A percentile compares a stretch with the other conserved stretches of the same genome.
Evolutionary conservation across 176 grass and related monocot genomes (phyloP).

Genomic region (Rhynchospora tenuis): DNA sequence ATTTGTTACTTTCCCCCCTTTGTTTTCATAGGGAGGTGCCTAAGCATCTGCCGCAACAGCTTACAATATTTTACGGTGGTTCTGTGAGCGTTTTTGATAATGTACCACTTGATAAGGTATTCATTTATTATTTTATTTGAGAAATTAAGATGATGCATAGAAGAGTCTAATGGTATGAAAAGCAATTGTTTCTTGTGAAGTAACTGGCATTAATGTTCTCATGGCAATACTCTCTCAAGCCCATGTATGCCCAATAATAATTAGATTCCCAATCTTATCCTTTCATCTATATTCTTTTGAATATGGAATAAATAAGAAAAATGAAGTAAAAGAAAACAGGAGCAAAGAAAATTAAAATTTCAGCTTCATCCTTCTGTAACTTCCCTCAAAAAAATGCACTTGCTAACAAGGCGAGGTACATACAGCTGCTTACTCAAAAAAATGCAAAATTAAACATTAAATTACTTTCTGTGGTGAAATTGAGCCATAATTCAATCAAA

Average conservation of each 20-base stretch:
- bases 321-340: neutral
- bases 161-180: conserved; percentile 18
- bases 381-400: neutral
- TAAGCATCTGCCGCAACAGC: neutral
- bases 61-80: conserved; percentile 54
- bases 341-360: neutral
- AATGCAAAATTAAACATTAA: neutral
- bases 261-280: neutral
- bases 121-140: neutral
- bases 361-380: neutral
- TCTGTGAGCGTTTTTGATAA: conserved; percentile 34
- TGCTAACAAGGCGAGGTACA: neutral
- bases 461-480: neutral
- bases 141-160: neutral
- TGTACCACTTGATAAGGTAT: conserved; percentile 43
- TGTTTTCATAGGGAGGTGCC: conserved; percentile 7
- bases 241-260: neutral
- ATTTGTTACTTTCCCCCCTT: neutral
- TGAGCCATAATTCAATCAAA: neutral
- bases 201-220: neutral
- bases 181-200: neutral
- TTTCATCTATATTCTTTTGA: neutral
- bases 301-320: neutral
- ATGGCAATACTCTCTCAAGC: neutral
- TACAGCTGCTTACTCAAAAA: neutral